phyloP scores from a whole-genome alignment of 352 stramenopile genomes.

The Phytopythium boreale region DNA sequence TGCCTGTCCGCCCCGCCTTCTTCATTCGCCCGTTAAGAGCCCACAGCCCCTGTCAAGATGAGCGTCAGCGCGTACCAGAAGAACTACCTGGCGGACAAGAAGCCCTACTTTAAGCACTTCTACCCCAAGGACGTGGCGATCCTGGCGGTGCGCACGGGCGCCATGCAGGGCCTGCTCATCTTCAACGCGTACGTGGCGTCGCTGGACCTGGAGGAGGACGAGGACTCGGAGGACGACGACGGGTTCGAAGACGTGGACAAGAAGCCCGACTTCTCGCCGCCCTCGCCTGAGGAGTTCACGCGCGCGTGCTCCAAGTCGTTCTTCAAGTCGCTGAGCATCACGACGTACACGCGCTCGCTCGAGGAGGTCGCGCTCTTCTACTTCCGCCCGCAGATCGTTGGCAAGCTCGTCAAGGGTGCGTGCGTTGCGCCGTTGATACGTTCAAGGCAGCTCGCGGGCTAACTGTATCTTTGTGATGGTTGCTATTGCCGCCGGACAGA shows the following conservation, averaged over 20 bases:
- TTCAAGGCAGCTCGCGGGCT: too few species aligned
- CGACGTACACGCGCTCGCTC: conserved; percentile 73
- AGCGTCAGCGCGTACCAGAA: conserved; percentile 58
- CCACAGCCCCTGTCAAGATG: conserved; percentile 21
- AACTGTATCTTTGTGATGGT: too few species aligned
- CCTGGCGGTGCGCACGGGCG: conserved; percentile 50
- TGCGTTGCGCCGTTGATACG: conserved; percentile 3
- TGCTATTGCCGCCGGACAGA: conserved; percentile 22
- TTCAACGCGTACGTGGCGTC: conserved; percentile 78
- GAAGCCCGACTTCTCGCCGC: conserved; percentile 48
- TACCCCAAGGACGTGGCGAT: conserved; percentile 66
- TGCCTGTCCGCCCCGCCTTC: not conserved
- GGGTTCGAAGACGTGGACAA: conserved; percentile 29
- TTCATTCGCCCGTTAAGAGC: not conserved
- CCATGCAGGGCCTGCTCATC: conserved; percentile 70
- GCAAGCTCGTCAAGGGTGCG: conserved; percentile 82
- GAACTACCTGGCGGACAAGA: conserved; percentile 82
- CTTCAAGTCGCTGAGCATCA: conserved; percentile 75
- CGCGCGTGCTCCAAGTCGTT: conserved; percentile 57
- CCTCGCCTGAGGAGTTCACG: conserved; percentile 55
- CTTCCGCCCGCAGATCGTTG: conserved; percentile 51
- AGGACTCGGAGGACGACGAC: conserved; percentile 42
- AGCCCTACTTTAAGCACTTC: conserved; percentile 85
- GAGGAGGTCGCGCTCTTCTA: conserved; percentile 63
- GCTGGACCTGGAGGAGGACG: conserved; percentile 66